Percentiles rank a stretch among this genome's conserved stretches.
phyloP scores from a whole-genome alignment of 164 flowering plant species.

The Sedum album region DNA sequence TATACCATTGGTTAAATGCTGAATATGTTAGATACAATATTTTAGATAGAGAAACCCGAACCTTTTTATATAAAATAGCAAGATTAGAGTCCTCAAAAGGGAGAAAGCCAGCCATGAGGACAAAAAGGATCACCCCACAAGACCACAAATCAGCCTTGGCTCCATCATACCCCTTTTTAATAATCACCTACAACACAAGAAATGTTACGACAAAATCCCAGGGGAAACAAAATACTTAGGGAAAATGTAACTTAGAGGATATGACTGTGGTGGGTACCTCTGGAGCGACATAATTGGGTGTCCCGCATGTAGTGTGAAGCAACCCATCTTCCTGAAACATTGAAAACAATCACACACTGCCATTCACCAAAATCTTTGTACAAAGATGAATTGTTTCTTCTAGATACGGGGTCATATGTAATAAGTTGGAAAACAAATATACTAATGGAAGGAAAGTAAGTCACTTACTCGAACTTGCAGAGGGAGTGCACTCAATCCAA shows the following conservation, averaged over 20 bases:
- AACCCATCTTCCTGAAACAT: constrained; percentile 79
- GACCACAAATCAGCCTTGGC: constrained; percentile 98
- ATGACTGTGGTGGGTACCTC: constrained; percentile 46
- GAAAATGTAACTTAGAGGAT: too few species aligned
- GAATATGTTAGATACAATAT: background rate
- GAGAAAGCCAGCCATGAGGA: constrained; percentile 90
- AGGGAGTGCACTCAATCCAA: constrained; percentile 95
- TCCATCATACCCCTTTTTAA: constrained; percentile 93
- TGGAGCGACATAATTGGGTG: constrained; percentile 98
- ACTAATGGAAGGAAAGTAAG: background rate
- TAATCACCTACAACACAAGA: constrained; percentile 43
- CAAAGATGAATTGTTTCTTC: too few species aligned
- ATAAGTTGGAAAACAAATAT: background rate
- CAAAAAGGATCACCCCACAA: constrained; percentile 91
- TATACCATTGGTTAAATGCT: background rate
- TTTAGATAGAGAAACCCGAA: constrained; percentile 9
- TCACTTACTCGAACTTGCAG: constrained; percentile 92
- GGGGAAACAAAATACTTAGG: background rate
- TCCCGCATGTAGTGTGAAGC: constrained; percentile 95
- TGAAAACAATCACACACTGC: background rate
- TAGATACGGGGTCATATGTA: background rate
- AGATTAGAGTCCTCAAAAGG: constrained; percentile 94
- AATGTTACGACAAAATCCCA: too few species aligned
- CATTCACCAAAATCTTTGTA: background rate
- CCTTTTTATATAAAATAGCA: constrained; percentile 76